phyloP scores from a whole-genome alignment of 2,329 filamentous ascomycete genomes.

The Fusarium chaquense region DNA sequence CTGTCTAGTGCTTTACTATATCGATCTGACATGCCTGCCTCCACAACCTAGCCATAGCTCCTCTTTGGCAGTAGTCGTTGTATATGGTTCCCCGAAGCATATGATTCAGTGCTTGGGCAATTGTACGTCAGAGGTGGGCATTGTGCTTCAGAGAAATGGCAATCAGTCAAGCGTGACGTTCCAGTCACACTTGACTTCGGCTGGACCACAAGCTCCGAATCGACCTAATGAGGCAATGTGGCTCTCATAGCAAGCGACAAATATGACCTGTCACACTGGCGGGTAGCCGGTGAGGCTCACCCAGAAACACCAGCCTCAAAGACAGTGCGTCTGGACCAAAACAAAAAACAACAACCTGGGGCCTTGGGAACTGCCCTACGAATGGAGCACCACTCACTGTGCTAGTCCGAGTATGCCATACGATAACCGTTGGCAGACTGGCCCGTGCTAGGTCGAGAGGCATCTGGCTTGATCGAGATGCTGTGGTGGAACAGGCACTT shows the following conservation, averaged over 20 bases:
- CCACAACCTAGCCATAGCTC: background rate
- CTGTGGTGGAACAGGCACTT: background rate
- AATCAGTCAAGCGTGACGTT: background rate
- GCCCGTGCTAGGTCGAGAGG: background rate
- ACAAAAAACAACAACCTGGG: background rate
- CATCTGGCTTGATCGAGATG: conserved; percentile 14
- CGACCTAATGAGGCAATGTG: background rate
- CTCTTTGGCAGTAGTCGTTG: background rate
- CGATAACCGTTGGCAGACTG: background rate
- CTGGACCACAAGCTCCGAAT: conserved; percentile 24
- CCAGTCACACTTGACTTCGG: background rate
- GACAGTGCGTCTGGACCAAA: conserved; percentile 6
- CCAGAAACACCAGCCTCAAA: background rate
- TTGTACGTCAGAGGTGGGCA: background rate
- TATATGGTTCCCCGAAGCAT: background rate
- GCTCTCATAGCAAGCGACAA: background rate
- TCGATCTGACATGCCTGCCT: background rate
- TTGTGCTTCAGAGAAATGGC: background rate
- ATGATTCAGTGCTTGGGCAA: background rate
- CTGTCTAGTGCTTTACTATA: background rate
- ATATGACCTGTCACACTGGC: conserved; percentile 5
- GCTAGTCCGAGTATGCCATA: background rate
- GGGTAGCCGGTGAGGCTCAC: conserved; percentile 6
- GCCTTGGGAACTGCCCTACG: background rate
- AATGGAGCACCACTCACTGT: background rate